Conservation (phyloP, 352 stramenopile species). For the Phytophthora crassamura region DNA sequence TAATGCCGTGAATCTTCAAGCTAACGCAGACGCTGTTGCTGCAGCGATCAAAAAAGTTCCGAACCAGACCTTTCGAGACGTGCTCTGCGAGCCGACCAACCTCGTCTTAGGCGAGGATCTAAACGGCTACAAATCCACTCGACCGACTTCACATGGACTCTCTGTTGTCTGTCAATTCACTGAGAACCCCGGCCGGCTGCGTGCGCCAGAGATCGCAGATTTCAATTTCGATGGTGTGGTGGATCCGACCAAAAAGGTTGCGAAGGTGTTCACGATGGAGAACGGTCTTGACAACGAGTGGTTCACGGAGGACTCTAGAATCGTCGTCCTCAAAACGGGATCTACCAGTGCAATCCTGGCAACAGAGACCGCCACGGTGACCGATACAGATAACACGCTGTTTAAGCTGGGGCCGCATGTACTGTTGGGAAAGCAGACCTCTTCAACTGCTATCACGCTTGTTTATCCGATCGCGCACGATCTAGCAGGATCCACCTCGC, state of each 20-base stretch:
- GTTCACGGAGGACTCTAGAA: conserved; percentile 51
- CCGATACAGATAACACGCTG: conserved; percentile 5
- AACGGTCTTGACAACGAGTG: conserved; percentile 60
- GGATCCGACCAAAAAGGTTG: conserved; percentile 4
- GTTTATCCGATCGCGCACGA: conserved; percentile 39
- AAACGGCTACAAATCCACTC: conserved; percentile 26
- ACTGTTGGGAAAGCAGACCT: conserved; percentile 6
- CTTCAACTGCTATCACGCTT: conserved; percentile 21
- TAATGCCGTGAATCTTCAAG: not conserved
- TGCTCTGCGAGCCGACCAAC: conserved; percentile 43
- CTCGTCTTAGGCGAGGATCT: conserved; percentile 11
- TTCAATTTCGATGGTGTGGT: conserved; percentile 27
- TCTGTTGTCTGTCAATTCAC: conserved; percentile 64
- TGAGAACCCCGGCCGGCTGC: conserved; percentile 61
- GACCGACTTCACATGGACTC: conserved; percentile 31
- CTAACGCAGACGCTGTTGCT: conserved; percentile 24
- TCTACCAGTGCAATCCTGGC: too few species aligned
- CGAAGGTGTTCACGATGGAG: conserved; percentile 46
- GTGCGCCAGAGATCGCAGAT: conserved; percentile 52
- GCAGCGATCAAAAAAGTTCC: conserved; percentile 54
- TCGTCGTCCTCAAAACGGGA: too few species aligned
- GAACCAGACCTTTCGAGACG: conserved; percentile 51
- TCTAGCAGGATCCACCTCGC: conserved; percentile 6
- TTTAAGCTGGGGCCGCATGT: conserved; percentile 37
- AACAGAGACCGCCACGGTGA: too few species aligned